Conservation (phyloP, 2,329 filamentous ascomycete species). For the Cladophialophora yegresii region DNA sequence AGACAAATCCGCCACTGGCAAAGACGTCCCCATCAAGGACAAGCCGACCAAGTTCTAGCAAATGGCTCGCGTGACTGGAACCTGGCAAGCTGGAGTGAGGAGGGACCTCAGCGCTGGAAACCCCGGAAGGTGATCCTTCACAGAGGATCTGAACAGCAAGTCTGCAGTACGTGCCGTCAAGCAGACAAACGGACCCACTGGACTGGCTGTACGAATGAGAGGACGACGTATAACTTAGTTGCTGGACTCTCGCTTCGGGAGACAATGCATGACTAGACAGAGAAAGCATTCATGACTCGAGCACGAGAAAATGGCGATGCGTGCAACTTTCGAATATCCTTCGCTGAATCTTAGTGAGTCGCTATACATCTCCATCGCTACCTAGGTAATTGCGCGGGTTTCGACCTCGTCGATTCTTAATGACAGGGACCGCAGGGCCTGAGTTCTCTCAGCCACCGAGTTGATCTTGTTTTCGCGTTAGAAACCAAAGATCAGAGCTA, state of each 20-base stretch:
- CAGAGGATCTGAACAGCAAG: background rate
- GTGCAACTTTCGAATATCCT: background rate
- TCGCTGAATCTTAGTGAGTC: background rate
- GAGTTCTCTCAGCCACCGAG: background rate
- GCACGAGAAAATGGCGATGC: background rate
- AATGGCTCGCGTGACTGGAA: background rate
- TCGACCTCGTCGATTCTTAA: background rate
- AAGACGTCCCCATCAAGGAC: slow-evolving; percentile 69
- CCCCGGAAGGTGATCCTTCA: background rate
- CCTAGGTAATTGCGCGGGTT: background rate
- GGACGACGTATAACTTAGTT: background rate
- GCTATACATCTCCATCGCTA: background rate
- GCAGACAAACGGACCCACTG: background rate
- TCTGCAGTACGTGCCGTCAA: background rate
- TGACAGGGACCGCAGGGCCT: background rate
- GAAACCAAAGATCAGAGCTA: too few relatives aligned
- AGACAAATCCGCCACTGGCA: slow-evolving; percentile 70
- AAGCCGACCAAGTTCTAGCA: slow-evolving; percentile 56
- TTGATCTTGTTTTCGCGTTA: too few relatives aligned
- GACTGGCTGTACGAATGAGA: background rate
- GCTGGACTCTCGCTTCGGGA: background rate
- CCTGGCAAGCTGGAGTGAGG: background rate
- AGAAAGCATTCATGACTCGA: background rate
- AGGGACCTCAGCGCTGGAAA: background rate
- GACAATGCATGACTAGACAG: background rate